A percentile compares a stretch with the other conserved stretches of the same genome.
Conservation (phyloP, 2,329 filamentous ascomycete species). For the Stenocarpella maydis region DNA sequence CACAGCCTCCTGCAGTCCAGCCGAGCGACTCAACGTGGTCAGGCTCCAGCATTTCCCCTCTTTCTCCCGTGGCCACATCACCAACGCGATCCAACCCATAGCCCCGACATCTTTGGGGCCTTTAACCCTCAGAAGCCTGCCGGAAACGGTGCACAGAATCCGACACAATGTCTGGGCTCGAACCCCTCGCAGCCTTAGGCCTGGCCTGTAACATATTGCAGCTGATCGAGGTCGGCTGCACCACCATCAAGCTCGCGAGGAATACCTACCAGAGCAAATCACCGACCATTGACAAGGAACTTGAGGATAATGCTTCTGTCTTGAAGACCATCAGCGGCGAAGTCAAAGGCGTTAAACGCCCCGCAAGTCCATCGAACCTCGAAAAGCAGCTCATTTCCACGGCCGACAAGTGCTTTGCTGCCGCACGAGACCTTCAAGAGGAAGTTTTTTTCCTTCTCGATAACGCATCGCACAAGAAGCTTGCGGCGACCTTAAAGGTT, state of each 20-base stretch:
- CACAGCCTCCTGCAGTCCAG: too few species aligned
- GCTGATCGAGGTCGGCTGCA: not conserved
- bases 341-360: not conserved
- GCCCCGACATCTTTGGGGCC: too few species aligned
- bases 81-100: too few species aligned
- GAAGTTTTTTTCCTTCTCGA: not conserved
- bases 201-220: constrained; percentile 19
- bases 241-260: constrained; percentile 5
- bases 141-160: too few species aligned
- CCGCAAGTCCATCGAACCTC: not conserved
- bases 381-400: not conserved
- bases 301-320: not conserved
- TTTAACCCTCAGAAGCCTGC: too few species aligned
- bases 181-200: constrained; percentile 21
- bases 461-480: not conserved
- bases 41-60: too few species aligned
- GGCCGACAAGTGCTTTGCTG: not conserved
- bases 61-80: too few species aligned
- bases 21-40: too few species aligned
- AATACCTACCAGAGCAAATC: not conserved
- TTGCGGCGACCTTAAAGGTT: not conserved
- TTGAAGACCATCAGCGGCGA: not conserved
- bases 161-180: constrained; percentile 20
- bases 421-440: constrained; percentile 10
- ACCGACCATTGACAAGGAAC: not conserved